phyloP scores from a whole-genome alignment of 129 eudicot species.

The Dittrichia graveolens region DNA sequence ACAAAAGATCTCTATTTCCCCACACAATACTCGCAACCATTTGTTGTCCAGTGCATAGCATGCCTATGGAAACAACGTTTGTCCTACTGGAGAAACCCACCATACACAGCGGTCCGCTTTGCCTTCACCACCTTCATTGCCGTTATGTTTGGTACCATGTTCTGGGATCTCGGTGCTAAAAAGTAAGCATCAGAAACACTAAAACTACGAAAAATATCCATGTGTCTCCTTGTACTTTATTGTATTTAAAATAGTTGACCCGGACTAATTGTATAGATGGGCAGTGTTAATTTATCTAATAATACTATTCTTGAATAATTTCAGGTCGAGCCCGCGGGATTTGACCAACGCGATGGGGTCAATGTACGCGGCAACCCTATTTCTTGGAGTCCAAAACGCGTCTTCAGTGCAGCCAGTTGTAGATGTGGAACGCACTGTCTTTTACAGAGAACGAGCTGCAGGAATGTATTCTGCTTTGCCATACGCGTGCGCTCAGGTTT shows the following conservation, averaged over 20 bases:
- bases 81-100: constrained; percentile 57
- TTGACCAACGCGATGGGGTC: constrained; percentile 58
- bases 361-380: constrained; percentile 46
- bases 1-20: constrained; percentile 47
- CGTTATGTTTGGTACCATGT: constrained; percentile 52
- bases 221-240: too few relatives aligned
- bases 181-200: constrained; percentile 27
- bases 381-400: constrained; percentile 44
- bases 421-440: constrained; percentile 52
- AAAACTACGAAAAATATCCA: not conserved
- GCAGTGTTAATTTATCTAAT: too few relatives aligned
- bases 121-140: constrained; percentile 41
- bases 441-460: constrained; percentile 57
- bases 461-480: constrained; percentile 64
- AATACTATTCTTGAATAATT: not conserved
- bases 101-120: constrained; percentile 52
- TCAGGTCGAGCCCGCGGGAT: constrained; percentile 37
- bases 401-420: constrained; percentile 53
- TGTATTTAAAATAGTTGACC: too few relatives aligned
- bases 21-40: constrained; percentile 44
- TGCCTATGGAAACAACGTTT: constrained; percentile 58
- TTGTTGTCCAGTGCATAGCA: constrained; percentile 43
- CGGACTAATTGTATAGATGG: too few relatives aligned
- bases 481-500: constrained; percentile 54
- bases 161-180: constrained; percentile 59